Percentiles rank a stretch among this genome's conserved stretches.
These are phyloP conservation scores for Selenicereus undatus DNA, from an alignment of 148 eudicot species.

Conservation along the genomic window DNA sequence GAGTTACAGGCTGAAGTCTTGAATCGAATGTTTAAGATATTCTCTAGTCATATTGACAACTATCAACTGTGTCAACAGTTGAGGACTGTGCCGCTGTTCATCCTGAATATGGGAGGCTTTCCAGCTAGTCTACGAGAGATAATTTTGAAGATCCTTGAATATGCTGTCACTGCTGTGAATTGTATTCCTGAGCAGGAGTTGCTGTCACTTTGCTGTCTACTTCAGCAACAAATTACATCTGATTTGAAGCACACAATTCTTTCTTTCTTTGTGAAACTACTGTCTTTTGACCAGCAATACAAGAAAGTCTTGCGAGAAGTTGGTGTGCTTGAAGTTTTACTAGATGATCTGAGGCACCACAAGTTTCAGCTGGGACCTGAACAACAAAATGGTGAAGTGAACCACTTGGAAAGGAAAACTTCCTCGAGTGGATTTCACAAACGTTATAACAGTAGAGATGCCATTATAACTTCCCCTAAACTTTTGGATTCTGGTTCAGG, in stretches of 20 bases:
- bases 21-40: conserved; percentile 93
- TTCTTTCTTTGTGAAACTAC: conserved; percentile 83
- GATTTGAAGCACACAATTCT: conserved; percentile 75
- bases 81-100: conserved; percentile 92
- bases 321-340: conserved; percentile 92
- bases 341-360: conserved; percentile 94
- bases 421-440: conserved; percentile 73
- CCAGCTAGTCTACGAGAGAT: conserved; percentile 83
- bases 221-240: conserved; percentile 81
- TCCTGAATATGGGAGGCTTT: conserved; percentile 91
- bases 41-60: conserved; percentile 94
- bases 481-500: conserved; percentile 87
- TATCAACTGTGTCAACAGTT: conserved; percentile 89
- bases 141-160: conserved; percentile 93
- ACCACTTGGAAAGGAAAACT: conserved; percentile 48
- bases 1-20: conserved; percentile 92
- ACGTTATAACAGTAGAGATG: conserved; percentile 74
- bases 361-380: conserved; percentile 64
- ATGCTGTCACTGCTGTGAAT: conserved; percentile 98
- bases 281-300: conserved; percentile 94
- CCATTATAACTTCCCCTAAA: conserved; percentile 90
- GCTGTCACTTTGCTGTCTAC: conserved; percentile 91
- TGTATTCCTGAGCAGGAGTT: conserved; percentile 97
- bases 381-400: conserved; percentile 40
- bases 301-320: conserved; percentile 95